These are phyloP conservation scores for Sedum album DNA, from an alignment of 164 flowering plant species.

Conservation along the genomic window DNA sequence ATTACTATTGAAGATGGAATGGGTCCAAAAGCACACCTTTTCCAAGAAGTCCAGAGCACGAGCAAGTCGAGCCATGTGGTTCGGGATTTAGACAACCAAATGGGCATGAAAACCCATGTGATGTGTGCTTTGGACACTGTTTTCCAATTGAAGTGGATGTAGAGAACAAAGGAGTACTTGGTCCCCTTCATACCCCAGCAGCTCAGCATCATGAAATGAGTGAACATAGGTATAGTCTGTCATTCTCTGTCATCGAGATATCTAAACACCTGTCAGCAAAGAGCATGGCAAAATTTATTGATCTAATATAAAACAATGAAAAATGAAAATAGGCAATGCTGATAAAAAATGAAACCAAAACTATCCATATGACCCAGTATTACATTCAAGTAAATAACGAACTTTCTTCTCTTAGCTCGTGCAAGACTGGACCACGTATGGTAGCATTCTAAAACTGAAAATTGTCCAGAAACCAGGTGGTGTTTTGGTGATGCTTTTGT, in stretches of 20 bases:
- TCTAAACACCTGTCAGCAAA: too few relatives aligned
- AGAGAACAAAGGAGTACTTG: background rate
- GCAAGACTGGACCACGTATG: background rate
- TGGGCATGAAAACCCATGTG: background rate
- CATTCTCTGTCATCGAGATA: too few relatives aligned
- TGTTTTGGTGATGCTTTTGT: background rate
- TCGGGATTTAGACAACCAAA: background rate
- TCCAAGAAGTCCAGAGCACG: background rate
- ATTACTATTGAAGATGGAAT: conserved; percentile 2
- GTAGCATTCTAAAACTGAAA: background rate
- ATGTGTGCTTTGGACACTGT: background rate
- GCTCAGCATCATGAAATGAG: too few relatives aligned
- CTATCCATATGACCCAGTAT: background rate
- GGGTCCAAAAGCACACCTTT: conserved; percentile 6
- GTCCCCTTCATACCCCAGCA: background rate
- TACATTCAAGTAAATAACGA: background rate
- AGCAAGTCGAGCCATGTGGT: too few relatives aligned
- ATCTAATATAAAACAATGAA: background rate
- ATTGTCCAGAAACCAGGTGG: background rate
- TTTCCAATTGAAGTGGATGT: background rate
- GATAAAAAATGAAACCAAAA: background rate
- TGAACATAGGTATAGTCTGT: background rate
- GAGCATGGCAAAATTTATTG: too few relatives aligned
- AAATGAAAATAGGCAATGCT: background rate
- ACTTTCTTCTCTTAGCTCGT: background rate